phyloP scores from a whole-genome alignment of 78 protist species.

The Goniomonas avonlea region DNA sequence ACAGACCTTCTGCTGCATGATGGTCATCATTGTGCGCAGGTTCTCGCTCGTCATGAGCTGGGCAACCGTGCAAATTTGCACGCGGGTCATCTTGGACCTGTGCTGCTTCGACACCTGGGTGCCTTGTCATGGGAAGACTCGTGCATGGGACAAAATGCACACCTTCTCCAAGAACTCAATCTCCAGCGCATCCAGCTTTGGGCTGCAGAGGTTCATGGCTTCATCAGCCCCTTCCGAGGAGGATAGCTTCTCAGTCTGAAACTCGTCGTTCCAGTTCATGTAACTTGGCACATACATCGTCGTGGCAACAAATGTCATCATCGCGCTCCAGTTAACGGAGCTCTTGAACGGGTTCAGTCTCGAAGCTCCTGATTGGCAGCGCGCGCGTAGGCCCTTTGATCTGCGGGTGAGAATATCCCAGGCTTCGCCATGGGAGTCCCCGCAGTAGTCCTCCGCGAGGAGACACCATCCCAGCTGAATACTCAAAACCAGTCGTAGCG shows the following conservation, averaged over 20 bases:
- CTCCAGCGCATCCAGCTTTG: conserved; percentile 1
- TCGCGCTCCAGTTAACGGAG: neutral
- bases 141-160: too few species aligned
- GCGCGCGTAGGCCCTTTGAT: neutral
- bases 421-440: neutral
- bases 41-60: conserved; percentile 18
- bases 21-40: conserved; percentile 10
- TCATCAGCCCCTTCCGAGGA: too few species aligned
- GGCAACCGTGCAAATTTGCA: conserved; percentile 14
- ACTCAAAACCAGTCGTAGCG: neutral
- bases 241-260: neutral
- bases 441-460: neutral
- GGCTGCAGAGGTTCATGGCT: too few species aligned
- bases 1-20: conserved; percentile 22
- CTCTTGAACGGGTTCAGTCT: neutral
- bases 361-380: neutral
- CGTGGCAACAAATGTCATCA: neutral
- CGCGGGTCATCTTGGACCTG: conserved; percentile 3
- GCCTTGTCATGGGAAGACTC: too few species aligned
- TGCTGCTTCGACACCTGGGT: neutral
- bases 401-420: neutral
- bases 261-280: conserved; percentile 23
- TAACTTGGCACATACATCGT: neutral
- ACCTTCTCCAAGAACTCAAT: conserved; percentile 9
- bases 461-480: conserved; percentile 15